Evolutionary conservation across 352 stramenopile species (phyloP), one percentile per base, ranked within the genome.

Genomic region (Plasmopara viticola): DNA sequence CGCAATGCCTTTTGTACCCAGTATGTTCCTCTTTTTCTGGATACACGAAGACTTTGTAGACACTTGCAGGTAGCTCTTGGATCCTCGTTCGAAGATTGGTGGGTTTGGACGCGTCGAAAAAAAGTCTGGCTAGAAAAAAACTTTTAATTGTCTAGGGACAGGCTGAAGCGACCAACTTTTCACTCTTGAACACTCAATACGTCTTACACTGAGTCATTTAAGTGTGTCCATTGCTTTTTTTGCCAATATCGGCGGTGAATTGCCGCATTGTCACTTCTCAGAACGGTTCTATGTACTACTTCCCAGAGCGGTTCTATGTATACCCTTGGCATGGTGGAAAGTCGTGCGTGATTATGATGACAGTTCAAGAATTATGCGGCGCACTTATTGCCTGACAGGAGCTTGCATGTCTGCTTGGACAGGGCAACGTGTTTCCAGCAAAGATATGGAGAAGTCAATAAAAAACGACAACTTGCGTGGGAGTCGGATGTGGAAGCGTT

Each of bases 1-100:
- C 12, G 70, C 62, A 9, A 60, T 59, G 20, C 77, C 74, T 9
- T 59, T 86, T 4, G 55, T 42, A 57, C 46, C 51, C 4, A 56
- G 56, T 13, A 64, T 56, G 0, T 68, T 56, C 45, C 51, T 68
- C 49, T 61, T 68, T 68, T 18, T 56, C 56, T 0, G 56, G 60
- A 20, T 56, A 68, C 34, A 64, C 56, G 5, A 61, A 66, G 7
- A 54, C 40, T 7, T 48, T 86, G 35, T 89, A 75, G 78, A 81
- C 64, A 5, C 72, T 68, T 34, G 68, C 74, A 17, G 65, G 84
- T 18, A 82, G 77, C 47, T 64, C 64, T 10, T 87, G 75, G 75
- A 71, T 87, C 49, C 52, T 82, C 15, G 74, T 71, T 10, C 69
- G 70, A 29, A 83, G 66, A 45, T 85, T 51, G 73, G 75, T 10